Evolutionary conservation across 495 filamentous ascomycete species (phyloP).

Genomic region (Barbatosphaeria neglecta): DNA sequence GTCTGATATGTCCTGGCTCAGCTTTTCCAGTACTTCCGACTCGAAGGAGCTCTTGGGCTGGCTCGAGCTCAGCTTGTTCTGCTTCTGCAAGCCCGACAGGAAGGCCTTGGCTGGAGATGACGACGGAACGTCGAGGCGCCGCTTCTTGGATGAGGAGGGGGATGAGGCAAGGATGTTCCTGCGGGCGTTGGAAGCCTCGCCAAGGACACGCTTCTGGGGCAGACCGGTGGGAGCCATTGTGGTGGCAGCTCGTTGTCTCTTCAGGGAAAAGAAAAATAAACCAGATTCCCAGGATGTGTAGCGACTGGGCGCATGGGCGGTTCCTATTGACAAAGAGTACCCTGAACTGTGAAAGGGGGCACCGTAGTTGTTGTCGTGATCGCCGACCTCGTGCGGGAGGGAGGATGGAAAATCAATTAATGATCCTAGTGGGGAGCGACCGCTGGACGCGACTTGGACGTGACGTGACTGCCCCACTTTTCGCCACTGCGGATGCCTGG

Average conservation of each 20-base stretch:
- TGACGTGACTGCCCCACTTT: background rate
- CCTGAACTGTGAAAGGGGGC: background rate
- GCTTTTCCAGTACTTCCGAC: conserved; percentile 82
- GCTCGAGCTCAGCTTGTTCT: conserved; percentile 57
- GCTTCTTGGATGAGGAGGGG: conserved; percentile 48
- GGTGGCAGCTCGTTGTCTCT: background rate
- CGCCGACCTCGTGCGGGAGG: too few relatives aligned
- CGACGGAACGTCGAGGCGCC: conserved; percentile 54
- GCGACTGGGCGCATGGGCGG: background rate
- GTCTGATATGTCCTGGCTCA: conserved; percentile 80
- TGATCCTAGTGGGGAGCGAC: background rate
- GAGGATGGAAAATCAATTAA: background rate
- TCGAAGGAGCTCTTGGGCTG: conserved; percentile 90
- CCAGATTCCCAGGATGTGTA: too few relatives aligned
- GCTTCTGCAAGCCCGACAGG: conserved; percentile 48
- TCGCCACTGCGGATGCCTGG: too few relatives aligned
- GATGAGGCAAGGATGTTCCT: conserved; percentile 31
- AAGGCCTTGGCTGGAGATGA: conserved; percentile 39
- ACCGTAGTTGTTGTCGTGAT: background rate
- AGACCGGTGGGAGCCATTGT: conserved; percentile 30
- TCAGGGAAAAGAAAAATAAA: background rate
- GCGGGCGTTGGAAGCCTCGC: conserved; percentile 36
- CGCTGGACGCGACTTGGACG: background rate
- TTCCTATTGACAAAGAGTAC: background rate
- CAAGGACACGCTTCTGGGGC: conserved; percentile 43